Conservation (phyloP, 1,284 basidiomycete species). For the Apiotrichum porosum region DNA sequence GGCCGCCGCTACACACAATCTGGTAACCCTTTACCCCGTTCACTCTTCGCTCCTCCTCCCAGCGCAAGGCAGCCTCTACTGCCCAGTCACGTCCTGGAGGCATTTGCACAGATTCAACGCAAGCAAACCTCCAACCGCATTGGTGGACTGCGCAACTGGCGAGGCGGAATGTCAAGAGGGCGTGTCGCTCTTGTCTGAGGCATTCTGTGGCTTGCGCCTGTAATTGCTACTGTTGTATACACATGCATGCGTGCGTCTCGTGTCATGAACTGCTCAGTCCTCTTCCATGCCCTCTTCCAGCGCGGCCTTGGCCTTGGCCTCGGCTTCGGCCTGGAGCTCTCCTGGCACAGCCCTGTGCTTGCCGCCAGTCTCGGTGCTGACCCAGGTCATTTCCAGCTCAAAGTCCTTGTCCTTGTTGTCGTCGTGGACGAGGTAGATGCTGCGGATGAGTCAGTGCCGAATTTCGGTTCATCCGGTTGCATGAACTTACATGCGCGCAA, state of each 20-base stretch:
- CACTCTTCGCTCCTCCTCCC: conserved; percentile 71
- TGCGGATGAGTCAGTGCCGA: conserved; percentile 41
- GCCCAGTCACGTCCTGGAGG: conserved; percentile 81
- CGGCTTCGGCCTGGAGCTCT: conserved; percentile 79
- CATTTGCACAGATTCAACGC: conserved; percentile 78
- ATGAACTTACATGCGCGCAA: conserved; percentile 80
- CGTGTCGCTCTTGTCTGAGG: conserved; percentile 70
- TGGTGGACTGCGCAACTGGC: conserved; percentile 80
- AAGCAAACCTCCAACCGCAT: conserved; percentile 72
- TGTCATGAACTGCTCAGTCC: conserved; percentile 37
- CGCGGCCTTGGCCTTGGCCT: conserved; percentile 80
- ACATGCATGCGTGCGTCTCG: conserved; percentile 9
- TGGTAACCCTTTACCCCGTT: too few species aligned
- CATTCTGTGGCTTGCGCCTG: too few species aligned
- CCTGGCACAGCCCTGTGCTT: conserved; percentile 77
- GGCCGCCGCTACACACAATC: too few species aligned
- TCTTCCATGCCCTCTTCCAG: conserved; percentile 79
- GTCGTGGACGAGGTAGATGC: conserved; percentile 96
- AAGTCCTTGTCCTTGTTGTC: conserved; percentile 86
- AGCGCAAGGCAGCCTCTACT: conserved; percentile 70
- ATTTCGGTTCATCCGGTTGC: not conserved
- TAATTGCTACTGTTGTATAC: conserved; percentile 13
- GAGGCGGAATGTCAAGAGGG: conserved; percentile 72
- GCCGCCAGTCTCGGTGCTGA: conserved; percentile 77
- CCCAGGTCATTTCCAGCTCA: conserved; percentile 97